These are phyloP conservation scores for Monilinia polystroma DNA, from an alignment of 2,329 filamentous ascomycete species.

Conservation along the genomic window DNA sequence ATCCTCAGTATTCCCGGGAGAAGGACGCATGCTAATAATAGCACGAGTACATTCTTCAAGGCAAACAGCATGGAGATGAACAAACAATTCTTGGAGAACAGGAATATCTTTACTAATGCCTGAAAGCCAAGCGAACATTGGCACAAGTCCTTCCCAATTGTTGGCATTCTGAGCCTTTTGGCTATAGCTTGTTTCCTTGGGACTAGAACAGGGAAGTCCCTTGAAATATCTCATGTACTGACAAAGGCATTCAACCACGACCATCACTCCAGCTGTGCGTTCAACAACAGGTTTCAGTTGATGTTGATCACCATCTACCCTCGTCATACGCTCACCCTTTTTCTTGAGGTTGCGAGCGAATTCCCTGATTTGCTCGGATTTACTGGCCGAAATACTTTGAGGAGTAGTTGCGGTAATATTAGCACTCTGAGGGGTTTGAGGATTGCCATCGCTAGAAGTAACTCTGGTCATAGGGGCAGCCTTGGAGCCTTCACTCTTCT, in stretches of 20 bases:
- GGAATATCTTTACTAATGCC: constrained; percentile 18
- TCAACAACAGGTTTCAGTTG: constrained; percentile 27
- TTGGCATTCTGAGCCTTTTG: background rate
- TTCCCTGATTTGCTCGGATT: constrained; percentile 18
- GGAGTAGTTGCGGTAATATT: constrained; percentile 37
- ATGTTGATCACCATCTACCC: constrained; percentile 26
- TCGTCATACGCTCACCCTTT: constrained; percentile 38
- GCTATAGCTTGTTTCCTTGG: constrained; percentile 40
- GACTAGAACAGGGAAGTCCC: constrained; percentile 19
- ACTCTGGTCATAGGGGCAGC: constrained; percentile 42
- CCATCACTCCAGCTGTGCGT: constrained; percentile 33
- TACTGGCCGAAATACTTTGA: constrained; percentile 33
- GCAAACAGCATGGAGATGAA: constrained; percentile 17
- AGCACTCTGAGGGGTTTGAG: constrained; percentile 41
- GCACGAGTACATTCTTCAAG: constrained; percentile 18
- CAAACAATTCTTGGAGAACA: constrained; percentile 11
- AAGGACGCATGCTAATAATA: background rate
- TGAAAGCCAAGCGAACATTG: constrained; percentile 3
- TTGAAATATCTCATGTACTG: constrained; percentile 38
- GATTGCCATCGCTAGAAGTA: constrained; percentile 44
- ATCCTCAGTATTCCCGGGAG: constrained; percentile 11
- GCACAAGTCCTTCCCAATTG: constrained; percentile 43
- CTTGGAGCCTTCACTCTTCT: constrained; percentile 44
- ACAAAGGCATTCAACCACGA: constrained; percentile 36
- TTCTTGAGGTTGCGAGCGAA: constrained; percentile 37